Base-by-base conservation (phyloP, 2,329 filamentous ascomycete species). In the Penicillium sp. region DNA sequence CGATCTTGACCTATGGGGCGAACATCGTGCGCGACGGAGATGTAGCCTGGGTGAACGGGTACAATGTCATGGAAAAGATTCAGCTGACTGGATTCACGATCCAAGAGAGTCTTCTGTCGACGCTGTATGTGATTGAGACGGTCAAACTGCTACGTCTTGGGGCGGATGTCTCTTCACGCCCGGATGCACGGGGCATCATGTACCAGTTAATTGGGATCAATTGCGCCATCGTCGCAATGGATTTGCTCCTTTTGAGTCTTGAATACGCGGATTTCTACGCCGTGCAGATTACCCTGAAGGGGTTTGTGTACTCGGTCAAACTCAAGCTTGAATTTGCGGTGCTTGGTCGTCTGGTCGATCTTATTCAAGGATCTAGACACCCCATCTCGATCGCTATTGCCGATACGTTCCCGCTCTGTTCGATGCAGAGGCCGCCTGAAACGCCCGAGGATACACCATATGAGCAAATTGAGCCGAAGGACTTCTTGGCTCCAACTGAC, bases 261-360 rank as follows among this genome's bases (percentile, higher is more conserved):
- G 63, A 71, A 30, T 73, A 72, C 56, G 70, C 70, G 31, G 63
- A 68, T 46, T 64, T 74, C 16, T 72, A 71, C 31, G 62, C 66
- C 3, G 55, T 73, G 14, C 72, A 75, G 54, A 70, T 68, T 13
- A 69, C 65, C 4, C 61, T 71, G 29, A 74, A 75, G 56, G 67
- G 68, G 11, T 70, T 72, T 38, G 49, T 69, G 12, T 68, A 69
- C 52, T 68, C 65, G 55, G 50, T 69, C 18, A 69, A 69, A 33
- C 68, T 80, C 34, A 79, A 80, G 52, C 71, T 80, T n/a, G 80
- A 83, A 62, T 76, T 77, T 53, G 75, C 77, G 13, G 75, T 83
- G 34, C 67, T 83, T 9, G 70, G 79, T 25, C 68, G 70, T 30
- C 60, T 77, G 3, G 71, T 76, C 13, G 64, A 70, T 49, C 59